phyloP scores from a whole-genome alignment of 2,329 filamentous ascomycete genomes.

The Nectriaceae sp. region DNA sequence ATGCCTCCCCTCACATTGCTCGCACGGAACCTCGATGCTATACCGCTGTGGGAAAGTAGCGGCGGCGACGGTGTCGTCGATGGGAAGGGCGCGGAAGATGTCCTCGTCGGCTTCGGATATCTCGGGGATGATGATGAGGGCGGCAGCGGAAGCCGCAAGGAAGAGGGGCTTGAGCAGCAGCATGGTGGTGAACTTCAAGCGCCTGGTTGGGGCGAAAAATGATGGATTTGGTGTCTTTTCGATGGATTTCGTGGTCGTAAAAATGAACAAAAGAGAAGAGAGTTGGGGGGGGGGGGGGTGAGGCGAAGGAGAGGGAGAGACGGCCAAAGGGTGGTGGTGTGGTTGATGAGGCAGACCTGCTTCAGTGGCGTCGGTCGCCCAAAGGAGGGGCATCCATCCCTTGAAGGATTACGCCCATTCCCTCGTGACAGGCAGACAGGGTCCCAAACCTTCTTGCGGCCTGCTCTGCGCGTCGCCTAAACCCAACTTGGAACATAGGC shows the following conservation, averaged over 20 bases:
- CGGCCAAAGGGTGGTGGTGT: too few relatives aligned
- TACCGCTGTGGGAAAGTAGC: conserved; percentile 37
- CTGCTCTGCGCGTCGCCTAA: too few relatives aligned
- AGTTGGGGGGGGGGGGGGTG: neutral
- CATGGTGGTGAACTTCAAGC: conserved; percentile 4
- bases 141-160: conserved; percentile 38
- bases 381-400: too few relatives aligned
- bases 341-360: too few relatives aligned
- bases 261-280: neutral
- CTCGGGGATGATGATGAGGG: conserved; percentile 58
- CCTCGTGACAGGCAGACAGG: too few relatives aligned
- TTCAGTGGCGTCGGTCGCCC: neutral
- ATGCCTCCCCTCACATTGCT: conserved; percentile 51
- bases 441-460: too few relatives aligned
- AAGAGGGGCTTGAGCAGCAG: conserved; percentile 37
- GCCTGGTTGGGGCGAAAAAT: neutral
- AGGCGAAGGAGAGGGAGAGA: neutral
- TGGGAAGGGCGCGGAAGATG: conserved; percentile 43
- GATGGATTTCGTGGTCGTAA: neutral
- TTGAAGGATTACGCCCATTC: too few relatives aligned
- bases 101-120: conserved; percentile 44
- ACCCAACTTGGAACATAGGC: too few relatives aligned
- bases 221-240: neutral
- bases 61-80: conserved; percentile 40
- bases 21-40: conserved; percentile 53